Evolutionary conservation across 306 rosid genomes (phyloP).

Genomic region (Dalbergia cochinchinensis): DNA sequence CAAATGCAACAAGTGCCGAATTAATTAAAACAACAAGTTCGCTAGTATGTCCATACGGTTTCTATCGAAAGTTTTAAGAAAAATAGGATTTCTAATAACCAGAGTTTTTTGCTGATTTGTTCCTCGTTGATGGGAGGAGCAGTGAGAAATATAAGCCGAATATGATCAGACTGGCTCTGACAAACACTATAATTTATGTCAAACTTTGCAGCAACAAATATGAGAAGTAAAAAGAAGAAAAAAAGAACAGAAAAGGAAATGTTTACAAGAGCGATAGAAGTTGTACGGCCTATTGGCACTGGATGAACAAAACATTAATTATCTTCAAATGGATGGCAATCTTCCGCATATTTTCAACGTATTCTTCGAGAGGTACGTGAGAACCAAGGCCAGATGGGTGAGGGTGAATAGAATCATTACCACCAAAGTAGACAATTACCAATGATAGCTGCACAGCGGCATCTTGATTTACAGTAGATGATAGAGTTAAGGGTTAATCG

Average conservation of each 20-base stretch:
- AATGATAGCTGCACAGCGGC: slow-evolving; percentile 69
- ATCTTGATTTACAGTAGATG: slow-evolving; percentile 48
- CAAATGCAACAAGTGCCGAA: too few relatives aligned
- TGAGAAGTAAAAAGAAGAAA: too few relatives aligned
- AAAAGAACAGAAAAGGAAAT: too few relatives aligned
- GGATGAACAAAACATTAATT: not conserved
- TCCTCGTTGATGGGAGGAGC: slow-evolving; percentile 75
- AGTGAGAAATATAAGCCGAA: slow-evolving; percentile 70
- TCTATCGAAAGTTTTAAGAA: too few relatives aligned
- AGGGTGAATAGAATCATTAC: slow-evolving; percentile 71
- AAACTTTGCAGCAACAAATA: too few relatives aligned
- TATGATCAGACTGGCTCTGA: slow-evolving; percentile 70
- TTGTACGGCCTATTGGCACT: too few relatives aligned
- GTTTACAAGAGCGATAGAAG: too few relatives aligned
- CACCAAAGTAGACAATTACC: slow-evolving; percentile 91
- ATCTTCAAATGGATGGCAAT: slow-evolving; percentile 75
- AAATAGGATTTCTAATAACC: slow-evolving; percentile 37
- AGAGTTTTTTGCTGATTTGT: slow-evolving; percentile 49
- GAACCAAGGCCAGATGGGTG: slow-evolving; percentile 67
- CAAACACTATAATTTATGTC: not conserved
- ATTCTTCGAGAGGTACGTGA: slow-evolving; percentile 81
- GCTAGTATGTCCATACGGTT: too few relatives aligned
- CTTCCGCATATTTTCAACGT: slow-evolving; percentile 75
- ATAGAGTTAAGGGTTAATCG: too few relatives aligned
- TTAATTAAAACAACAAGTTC: too few relatives aligned